These are phyloP conservation scores for Verticillium isaacii DNA, from an alignment of 2,329 filamentous ascomycete genomes.

Conservation along the genomic window DNA sequence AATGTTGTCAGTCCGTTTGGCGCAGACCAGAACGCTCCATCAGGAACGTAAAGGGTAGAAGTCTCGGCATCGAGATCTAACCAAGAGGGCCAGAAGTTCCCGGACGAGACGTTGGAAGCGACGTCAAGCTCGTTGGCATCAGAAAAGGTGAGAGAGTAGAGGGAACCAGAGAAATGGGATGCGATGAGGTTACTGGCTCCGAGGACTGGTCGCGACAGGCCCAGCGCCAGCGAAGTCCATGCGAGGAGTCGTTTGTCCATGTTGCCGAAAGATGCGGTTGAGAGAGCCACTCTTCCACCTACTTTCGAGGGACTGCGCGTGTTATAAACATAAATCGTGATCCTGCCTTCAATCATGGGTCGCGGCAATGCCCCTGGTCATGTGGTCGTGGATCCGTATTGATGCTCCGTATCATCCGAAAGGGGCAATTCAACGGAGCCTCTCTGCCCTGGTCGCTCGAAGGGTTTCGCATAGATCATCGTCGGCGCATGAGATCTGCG, in stretches of 20 bases:
- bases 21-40: constrained; percentile 29
- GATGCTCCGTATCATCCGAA: background rate
- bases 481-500: background rate
- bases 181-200: constrained; percentile 24
- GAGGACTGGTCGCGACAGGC: constrained; percentile 15
- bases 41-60: constrained; percentile 28
- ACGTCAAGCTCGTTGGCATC: constrained; percentile 21
- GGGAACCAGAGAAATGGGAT: constrained; percentile 33
- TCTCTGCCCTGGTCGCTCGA: background rate
- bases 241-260: background rate
- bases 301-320: no score
- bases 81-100: constrained; percentile 32
- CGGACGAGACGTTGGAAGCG: constrained; percentile 21
- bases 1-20: constrained; percentile 27
- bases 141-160: constrained; percentile 28
- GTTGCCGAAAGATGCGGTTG: background rate
- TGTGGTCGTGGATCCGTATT: background rate
- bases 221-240: background rate
- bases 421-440: background rate
- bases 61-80: constrained; percentile 25
- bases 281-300: no score
- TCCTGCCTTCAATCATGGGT: background rate
- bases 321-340: no score
- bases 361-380: background rate
- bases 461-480: background rate